Conservation (phyloP, 2,329 filamentous ascomycete species). For the Chaetomium globosum region DNA sequence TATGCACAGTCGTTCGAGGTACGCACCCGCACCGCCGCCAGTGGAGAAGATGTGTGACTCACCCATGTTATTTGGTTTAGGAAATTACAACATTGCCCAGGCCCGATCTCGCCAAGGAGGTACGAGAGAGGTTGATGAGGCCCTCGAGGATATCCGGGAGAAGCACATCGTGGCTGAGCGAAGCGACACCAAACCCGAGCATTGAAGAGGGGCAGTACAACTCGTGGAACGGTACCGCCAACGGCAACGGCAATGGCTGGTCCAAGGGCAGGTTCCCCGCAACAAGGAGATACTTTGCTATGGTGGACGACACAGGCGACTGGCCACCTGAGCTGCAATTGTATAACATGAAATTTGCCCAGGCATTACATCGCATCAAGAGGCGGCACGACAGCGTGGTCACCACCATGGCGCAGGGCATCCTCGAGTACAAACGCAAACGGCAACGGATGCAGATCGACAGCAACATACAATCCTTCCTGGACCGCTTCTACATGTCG, state of each 20-base stretch:
- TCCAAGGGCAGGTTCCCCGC: conserved; percentile 52
- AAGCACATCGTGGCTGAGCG: conserved; percentile 66
- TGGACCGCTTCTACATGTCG: conserved; percentile 99
- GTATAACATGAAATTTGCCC: conserved; percentile 89
- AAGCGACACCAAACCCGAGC: conserved; percentile 88
- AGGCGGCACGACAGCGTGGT: conserved; percentile 94
- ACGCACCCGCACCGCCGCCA: conserved; percentile 41
- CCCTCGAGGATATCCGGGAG: conserved; percentile 62
- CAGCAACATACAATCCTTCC: conserved; percentile 93
- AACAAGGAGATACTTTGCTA: conserved; percentile 80
- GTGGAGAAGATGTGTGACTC: conserved; percentile 38
- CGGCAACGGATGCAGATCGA: conserved; percentile 98
- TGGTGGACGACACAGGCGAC: conserved; percentile 81
- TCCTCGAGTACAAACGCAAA: conserved; percentile 95
- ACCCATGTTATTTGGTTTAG: conserved; percentile 48
- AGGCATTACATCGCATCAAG: conserved; percentile 92
- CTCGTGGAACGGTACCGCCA: conserved; percentile 54
- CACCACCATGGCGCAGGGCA: conserved; percentile 96
- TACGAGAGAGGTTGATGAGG: conserved; percentile 76
- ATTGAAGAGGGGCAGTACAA: conserved; percentile 80
- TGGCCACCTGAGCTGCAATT: conserved; percentile 95
- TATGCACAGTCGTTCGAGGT: conserved; percentile 99
- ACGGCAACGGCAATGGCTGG: conserved; percentile 49
- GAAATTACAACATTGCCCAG: conserved; percentile 88
- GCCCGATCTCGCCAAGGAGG: conserved; percentile 73